Percentiles rank a stretch among this genome's conserved stretches.
These are phyloP conservation scores for Trichoderma sp. DNA, from an alignment of 2,329 filamentous ascomycete species.

Conservation along the genomic window DNA sequence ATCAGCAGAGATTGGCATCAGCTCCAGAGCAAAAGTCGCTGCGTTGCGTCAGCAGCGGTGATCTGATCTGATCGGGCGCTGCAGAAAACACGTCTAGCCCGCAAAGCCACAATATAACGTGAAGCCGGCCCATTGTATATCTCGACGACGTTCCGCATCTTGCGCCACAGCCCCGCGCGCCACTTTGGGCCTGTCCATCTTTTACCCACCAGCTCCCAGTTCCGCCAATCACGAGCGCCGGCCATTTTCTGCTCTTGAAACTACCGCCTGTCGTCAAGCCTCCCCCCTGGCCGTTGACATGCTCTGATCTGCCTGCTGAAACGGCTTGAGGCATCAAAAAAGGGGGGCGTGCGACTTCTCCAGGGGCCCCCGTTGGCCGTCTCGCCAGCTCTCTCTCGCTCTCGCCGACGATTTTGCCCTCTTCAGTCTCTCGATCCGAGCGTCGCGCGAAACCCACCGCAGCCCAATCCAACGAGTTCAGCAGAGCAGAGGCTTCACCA, in stretches of 20 bases:
- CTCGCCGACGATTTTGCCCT: constrained; percentile 21
- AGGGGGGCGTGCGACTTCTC: constrained; percentile 18
- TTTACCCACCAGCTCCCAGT: neutral
- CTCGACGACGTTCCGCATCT: neutral
- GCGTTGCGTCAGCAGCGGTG: neutral
- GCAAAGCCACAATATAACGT: neutral
- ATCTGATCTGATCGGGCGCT: neutral
- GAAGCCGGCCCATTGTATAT: neutral
- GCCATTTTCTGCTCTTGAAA: neutral
- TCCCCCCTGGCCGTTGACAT: constrained; percentile 14
- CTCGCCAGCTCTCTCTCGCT: constrained; percentile 13
- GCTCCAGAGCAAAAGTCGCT: neutral
- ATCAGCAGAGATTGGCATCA: neutral
- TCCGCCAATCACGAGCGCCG: constrained; percentile 12
- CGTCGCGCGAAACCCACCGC: neutral
- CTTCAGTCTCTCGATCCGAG: constrained; percentile 17
- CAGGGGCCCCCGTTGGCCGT: constrained; percentile 27
- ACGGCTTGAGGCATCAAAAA: constrained; percentile 21
- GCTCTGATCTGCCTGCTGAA: constrained; percentile 27
- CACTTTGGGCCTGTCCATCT: neutral
- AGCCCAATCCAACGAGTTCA: neutral
- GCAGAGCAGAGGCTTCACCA: constrained; percentile 10
- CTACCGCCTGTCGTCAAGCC: constrained; percentile 6
- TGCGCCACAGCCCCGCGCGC: constrained; percentile 21
- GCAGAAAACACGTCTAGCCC: neutral